These are phyloP conservation scores for Zymoseptoria brevis DNA, from an alignment of 2,329 filamentous ascomycete genomes.

Conservation along the genomic window DNA sequence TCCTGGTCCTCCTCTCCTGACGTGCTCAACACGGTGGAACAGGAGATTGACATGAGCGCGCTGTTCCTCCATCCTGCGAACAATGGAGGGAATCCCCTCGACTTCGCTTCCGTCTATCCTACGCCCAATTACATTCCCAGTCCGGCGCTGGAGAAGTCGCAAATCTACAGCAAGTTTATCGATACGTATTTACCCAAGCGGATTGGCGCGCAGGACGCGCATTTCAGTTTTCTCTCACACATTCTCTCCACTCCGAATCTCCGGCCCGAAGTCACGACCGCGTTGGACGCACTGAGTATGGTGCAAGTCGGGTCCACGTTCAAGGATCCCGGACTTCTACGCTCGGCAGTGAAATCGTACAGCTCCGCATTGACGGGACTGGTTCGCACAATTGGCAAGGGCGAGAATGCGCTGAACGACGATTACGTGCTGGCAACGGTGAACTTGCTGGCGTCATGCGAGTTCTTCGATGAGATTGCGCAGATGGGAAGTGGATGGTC, in stretches of 20 bases:
- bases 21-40: background rate
- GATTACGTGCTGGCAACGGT: constrained; percentile 27
- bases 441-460: constrained; percentile 23
- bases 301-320: constrained; percentile 23
- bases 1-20: background rate
- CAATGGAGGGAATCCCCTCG: background rate
- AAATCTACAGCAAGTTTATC: constrained; percentile 24
- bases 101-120: constrained; percentile 4
- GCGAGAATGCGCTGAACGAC: constrained; percentile 11
- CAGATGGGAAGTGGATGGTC: constrained; percentile 22
- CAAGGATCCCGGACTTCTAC: constrained; percentile 19
- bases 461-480: constrained; percentile 27
- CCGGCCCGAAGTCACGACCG: constrained; percentile 18
- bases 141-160: constrained; percentile 10
- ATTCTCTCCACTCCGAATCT: constrained; percentile 15
- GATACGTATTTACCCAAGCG: constrained; percentile 24
- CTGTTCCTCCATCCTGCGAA: constrained; percentile 1
- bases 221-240: constrained; percentile 20
- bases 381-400: constrained; percentile 11
- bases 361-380: constrained; percentile 19
- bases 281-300: constrained; percentile 24
- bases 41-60: background rate
- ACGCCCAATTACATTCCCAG: constrained; percentile 8
- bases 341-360: constrained; percentile 20
- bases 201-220: constrained; percentile 7